These are phyloP conservation scores for Oryza rufipogon DNA, from an alignment of 176 grass and related monocot species.

Conservation along the genomic window DNA sequence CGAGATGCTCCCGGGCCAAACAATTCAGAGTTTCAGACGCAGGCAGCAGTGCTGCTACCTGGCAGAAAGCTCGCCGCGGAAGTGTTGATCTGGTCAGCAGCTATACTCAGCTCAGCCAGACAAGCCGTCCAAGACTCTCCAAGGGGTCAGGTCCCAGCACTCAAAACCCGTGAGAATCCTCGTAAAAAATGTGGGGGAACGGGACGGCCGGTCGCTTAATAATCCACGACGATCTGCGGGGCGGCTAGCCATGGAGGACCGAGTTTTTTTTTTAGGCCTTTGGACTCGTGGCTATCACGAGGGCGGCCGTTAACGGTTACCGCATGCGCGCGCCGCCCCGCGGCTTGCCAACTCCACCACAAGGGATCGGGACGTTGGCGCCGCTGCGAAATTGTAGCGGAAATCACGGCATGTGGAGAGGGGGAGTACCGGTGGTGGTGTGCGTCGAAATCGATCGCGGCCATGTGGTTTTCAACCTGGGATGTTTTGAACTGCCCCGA, in stretches of 20 bases:
- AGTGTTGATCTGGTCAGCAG: not conserved
- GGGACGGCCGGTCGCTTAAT: not conserved
- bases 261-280: not conserved
- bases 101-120: not conserved
- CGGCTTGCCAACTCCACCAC: slow-evolving; percentile 15
- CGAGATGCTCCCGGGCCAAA: not conserved
- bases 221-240: not conserved
- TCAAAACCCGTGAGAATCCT: not conserved
- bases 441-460: not conserved
- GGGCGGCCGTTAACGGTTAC: slow-evolving; percentile 40
- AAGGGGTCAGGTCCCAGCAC: not conserved
- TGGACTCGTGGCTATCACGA: not conserved
- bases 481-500: not conserved
- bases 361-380: slow-evolving; percentile 1
- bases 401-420: slow-evolving; percentile 35
- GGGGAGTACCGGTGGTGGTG: not conserved
- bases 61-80: not conserved
- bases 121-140: no score
- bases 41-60: not conserved
- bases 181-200: not conserved
- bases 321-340: not conserved
- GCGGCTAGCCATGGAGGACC: slow-evolving; percentile 10
- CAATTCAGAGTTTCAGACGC: slow-evolving; percentile 2
- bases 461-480: slow-evolving; percentile 23
- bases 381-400: not conserved